Base-by-base conservation (phyloP, 2,329 filamentous ascomycete species). In the Pestalotiopsis sp. region DNA sequence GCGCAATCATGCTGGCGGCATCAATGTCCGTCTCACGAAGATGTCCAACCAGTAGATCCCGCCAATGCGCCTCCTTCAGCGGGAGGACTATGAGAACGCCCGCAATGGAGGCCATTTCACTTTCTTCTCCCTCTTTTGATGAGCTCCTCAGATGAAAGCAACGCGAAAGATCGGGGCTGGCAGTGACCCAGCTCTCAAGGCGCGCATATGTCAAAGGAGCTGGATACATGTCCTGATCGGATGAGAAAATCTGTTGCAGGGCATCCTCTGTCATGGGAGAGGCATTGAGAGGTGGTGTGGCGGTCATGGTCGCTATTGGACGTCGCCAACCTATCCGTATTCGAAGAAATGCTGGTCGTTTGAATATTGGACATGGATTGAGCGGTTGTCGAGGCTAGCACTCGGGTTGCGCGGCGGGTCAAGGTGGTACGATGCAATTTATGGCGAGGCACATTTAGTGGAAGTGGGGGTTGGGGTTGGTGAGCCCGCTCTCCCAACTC, bases 141-240 rank as follows among this genome's bases (percentile, higher is more conserved):
- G 65, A 58, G 12, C 1, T 27, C 12, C 4, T 11, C 17, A 9
- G 23, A 45, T 66, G 66, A 57, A 78, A 79, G 62, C 72, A 75
- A 11, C 74, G 57, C 0, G 74, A 76, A n/a, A 79, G 64, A 7
- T 76, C 74, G 1, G 78, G 76, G 20, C 72, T 74, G 0, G 73
- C 71, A 1, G 59, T 58, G 6, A 74, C 74, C 79, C 79, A 81
- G 41, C 71, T 70, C 23, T 71, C 61, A 20, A 81, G 74, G 14
- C 75, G 76, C 1, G 70, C 63, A 65, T 76, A 75, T 11, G 76
- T 71, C 45, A 80, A 71, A n/a, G 78, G 73, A 4, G 76, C 78
- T 6, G 79, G 79, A 68, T 81, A 81, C 71, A 81, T 78, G 9
- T 70, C 73, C 66, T 79, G 77, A 66, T 79, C 78, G 2, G 76